Base-by-base conservation (phyloP, 345 rosid species). In the Corymbia maculata region DNA sequence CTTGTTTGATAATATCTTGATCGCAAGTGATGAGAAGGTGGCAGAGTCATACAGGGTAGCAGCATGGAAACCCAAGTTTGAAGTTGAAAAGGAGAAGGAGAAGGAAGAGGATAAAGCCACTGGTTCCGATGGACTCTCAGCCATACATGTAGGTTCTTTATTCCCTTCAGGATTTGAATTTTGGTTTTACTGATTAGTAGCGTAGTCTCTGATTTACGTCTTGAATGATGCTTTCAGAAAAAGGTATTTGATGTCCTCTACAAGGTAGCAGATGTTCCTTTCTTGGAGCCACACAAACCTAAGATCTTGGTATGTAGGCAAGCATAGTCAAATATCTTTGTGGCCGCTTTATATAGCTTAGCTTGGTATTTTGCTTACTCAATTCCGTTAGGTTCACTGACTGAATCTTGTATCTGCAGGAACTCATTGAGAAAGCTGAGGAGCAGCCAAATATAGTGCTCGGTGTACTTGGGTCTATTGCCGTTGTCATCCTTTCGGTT, bases 31-130 rank as follows among this genome's bases (percentile, higher is more conserved):
- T 55, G 95, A 93, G 91, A 90, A 92, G 79, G 91, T 85, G 52
- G 96, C 95, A 16, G 90, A 79, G 50, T 88, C 90, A 13, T 89
- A 89, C 87, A 79, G 94, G 64, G 92, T 87, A 32, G 85, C 85
- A 17, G 79, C 89, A 53, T 94, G 96, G 96, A 93, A 92, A 87
- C 94, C 93, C 10, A 94, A 94, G 91, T 93, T 91, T 32, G 93
- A 92, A 11, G 90, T 49, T 16, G 96, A 93, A 68, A 92, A 92
- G 89, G 93, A 90, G 89, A 93, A 94, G 86, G 90, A 91, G 88
- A 93, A 91, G 89, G 91, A 88, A 42, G 93, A 92, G 87, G 92
- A 93, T 49, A 93, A 89, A n/a, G 92, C 90, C 50, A 64, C 90
- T 36, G 88, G 88, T 85, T 30, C 90, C 19, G 93, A 88, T 89